Evolutionary conservation across 441 rosid genomes (phyloP), one percentile per base, ranked within the genome.

Genomic region (Pelargonium cotyledonis): DNA sequence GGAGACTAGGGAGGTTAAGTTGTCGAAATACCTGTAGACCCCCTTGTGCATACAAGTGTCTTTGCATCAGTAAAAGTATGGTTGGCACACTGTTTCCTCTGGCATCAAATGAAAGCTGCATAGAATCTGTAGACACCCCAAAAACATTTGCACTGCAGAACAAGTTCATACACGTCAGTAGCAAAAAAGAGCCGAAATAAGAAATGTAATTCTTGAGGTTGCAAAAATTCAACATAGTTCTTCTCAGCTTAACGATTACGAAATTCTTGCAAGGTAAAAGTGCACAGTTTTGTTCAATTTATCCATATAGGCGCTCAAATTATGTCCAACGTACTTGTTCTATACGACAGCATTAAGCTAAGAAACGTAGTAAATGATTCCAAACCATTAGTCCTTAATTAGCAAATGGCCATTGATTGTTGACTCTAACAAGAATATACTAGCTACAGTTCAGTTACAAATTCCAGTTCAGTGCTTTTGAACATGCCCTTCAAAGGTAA

Each of bases 21-120:
- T 68, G 19, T 53, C 68, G 1, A 29, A 16, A 60, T 68, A 49
- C 97, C 82, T 83, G 84, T 71, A 91, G 92, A 63, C 96, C 97
- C 68, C 93, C 95, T 78, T 80, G 96, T 29, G 80, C 75, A 76
- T 91, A 93, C 51, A 89, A 74, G 70, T 83, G 93, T 73, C 69
- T 85, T 74, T 93, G 98, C 95, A 93, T 89, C 90, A 86, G 85
- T 10, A 93, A 88, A 75, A 93, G 97, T 73, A 91, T 91, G 4
- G 90, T 86, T 0, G 98, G 97, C 55, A 93, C 91, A 65, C 98
- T 93, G 78, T 93, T 91, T 64, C 97, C 97, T 79, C 86, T 79
- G 65, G 75, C 80, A 68, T 93, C 97, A 65, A 83, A 91, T 68
- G 92, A 86, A 72, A 97, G 91, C 80, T 91, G 98, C 98, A 91